Evolutionary conservation across 1,139 yeast genomes (phyloP).

Genomic region (Torulaspora globosa): DNA sequence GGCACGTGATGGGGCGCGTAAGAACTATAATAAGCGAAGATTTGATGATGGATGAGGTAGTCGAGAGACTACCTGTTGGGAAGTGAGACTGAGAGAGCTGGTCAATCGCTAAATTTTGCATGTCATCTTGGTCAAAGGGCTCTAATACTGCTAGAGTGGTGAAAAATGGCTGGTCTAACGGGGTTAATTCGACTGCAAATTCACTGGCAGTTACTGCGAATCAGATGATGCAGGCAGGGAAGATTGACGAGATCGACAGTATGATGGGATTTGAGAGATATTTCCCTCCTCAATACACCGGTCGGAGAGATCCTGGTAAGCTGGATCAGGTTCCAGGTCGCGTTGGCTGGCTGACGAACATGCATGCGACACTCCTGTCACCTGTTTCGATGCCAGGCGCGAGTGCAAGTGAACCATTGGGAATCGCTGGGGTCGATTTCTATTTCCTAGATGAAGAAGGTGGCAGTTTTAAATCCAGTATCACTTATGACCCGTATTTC

Average conservation of each 20-base stretch:
- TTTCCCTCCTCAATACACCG: constrained; percentile 31
- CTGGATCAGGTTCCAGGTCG: constrained; percentile 66
- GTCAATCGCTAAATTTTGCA: constrained; percentile 1
- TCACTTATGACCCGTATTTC: constrained; percentile 85
- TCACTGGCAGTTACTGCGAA: constrained; percentile 33
- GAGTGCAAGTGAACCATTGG: constrained; percentile 53
- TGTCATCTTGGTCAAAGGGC: constrained; percentile 41
- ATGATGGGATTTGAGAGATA: constrained; percentile 79
- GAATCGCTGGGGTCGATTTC: constrained; percentile 85
- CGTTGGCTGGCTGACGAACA: constrained; percentile 84
- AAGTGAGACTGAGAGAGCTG: not conserved
- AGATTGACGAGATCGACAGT: constrained; percentile 62
- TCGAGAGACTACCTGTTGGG: not conserved
- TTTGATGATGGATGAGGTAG: constrained; percentile 2
- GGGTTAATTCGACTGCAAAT: constrained; percentile 14
- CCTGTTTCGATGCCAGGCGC: constrained; percentile 30
- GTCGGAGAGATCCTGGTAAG: constrained; percentile 18
- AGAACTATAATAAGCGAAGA: not conserved
- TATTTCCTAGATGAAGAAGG: constrained; percentile 98
- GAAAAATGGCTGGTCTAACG: constrained; percentile 38
- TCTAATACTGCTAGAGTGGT: constrained; percentile 52
- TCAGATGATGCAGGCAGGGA: constrained; percentile 35
- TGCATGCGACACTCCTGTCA: constrained; percentile 54
- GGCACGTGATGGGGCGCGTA: constrained; percentile 7
- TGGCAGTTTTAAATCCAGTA: constrained; percentile 84